Evolutionary conservation across 2,329 filamentous ascomycete genomes (phyloP).

Genomic region (Fonsecaea multimorphosa): DNA sequence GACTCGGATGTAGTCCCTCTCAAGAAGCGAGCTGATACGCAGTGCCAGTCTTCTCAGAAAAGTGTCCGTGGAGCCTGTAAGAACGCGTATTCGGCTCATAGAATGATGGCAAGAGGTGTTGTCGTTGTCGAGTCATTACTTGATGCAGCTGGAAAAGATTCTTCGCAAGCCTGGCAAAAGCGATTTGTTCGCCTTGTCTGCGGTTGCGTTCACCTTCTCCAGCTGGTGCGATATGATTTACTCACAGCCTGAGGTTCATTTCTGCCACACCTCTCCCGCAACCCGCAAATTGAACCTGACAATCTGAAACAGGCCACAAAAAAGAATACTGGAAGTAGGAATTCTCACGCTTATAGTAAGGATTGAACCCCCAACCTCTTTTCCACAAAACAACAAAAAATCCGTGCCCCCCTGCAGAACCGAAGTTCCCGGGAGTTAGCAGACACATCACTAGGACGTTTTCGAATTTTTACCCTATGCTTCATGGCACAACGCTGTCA

Average conservation of each 20-base stretch:
- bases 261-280: background rate
- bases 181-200: background rate
- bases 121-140: background rate
- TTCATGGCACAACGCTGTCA: conserved; percentile 14
- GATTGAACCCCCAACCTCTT: background rate
- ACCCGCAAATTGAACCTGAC: background rate
- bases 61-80: background rate
- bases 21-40: background rate
- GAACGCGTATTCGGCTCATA: background rate
- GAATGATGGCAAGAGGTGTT: background rate
- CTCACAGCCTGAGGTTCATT: background rate
- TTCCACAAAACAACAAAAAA: conserved; percentile 7
- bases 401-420: conserved; percentile 20
- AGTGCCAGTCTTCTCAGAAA: background rate
- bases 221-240: background rate
- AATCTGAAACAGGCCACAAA: background rate
- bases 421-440: conserved; percentile 20
- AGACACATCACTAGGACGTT: conserved; percentile 14
- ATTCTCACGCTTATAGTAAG: background rate
- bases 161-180: no score
- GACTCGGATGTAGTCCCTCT: background rate
- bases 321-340: background rate
- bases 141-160: background rate
- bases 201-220: background rate
- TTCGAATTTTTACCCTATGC: conserved; percentile 21